Conservation (phyloP, 2,329 filamentous ascomycete genomes). For the Hawksworthiomyces lignivorus region DNA sequence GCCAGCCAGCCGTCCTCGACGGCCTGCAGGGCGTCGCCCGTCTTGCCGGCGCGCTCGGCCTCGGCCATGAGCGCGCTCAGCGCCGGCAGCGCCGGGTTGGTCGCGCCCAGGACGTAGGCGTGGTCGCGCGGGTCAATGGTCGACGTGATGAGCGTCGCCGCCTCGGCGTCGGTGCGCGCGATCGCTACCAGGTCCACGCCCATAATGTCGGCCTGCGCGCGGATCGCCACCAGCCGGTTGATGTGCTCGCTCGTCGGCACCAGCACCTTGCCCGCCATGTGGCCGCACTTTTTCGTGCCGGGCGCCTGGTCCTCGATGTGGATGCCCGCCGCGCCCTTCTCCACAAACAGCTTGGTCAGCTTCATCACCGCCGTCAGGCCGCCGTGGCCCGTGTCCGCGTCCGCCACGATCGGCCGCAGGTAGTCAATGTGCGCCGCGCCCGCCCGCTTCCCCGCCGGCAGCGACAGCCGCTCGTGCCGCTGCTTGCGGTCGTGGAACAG, state of each 20-base stretch:
- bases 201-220: conserved; percentile 98
- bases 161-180: conserved; percentile 94
- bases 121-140: conserved; percentile 96
- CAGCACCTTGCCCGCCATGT: conserved; percentile 98
- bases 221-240: conserved; percentile 92
- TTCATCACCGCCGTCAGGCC: conserved; percentile 99
- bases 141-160: conserved; percentile 91
- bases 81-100: conserved; percentile 75
- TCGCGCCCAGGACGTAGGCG: conserved; percentile 81
- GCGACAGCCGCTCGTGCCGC: conserved; percentile 82
- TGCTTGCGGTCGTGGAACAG: conserved; percentile 99
- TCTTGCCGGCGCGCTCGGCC: conserved; percentile 76
- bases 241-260: conserved; percentile 98
- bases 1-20: conserved; percentile 86
- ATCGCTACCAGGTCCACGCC: conserved; percentile 83
- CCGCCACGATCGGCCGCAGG: conserved; percentile 89
- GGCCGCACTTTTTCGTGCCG: conserved; percentile 98
- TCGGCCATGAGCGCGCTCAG: conserved; percentile 86
- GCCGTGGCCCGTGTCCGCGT: conserved; percentile 95
- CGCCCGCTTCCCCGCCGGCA: conserved; percentile 60
- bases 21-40: conserved; percentile 70
- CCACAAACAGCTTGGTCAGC: conserved; percentile 93
- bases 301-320: conserved; percentile 98
- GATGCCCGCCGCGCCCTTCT: conserved; percentile 93
- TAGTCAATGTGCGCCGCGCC: conserved; percentile 73